Percentiles rank a stretch among this genome's conserved stretches.
phyloP scores from a whole-genome alignment of 176 grass and related monocot genomes.

The bread wheat (Triticum aestivum) region DNA sequence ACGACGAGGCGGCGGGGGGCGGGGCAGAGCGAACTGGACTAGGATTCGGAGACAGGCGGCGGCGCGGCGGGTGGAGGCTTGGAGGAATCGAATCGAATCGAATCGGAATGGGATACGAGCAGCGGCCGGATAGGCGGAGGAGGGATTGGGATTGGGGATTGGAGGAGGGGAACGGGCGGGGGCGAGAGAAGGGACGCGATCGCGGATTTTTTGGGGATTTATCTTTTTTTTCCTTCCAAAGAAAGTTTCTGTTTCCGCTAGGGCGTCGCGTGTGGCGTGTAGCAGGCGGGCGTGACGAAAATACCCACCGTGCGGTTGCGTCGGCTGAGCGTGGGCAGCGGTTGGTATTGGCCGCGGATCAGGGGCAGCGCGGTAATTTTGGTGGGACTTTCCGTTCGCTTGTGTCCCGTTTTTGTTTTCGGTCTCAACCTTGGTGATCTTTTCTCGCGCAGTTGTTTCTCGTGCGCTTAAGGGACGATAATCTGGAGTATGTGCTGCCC shows the following conservation, averaged over 20 bases:
- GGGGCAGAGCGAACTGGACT: background rate
- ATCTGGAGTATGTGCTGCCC: too few relatives aligned
- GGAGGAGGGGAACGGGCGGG: background rate
- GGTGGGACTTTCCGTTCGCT: background rate
- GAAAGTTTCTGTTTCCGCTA: background rate
- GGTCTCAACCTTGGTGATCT: background rate
- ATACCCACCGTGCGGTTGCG: background rate
- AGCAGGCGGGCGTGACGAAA: background rate
- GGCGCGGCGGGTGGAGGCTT: background rate
- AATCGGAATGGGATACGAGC: background rate
- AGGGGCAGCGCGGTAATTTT: background rate
- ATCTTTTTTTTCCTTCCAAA: background rate
- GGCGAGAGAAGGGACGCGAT: background rate
- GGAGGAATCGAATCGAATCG: background rate
- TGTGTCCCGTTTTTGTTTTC: background rate
- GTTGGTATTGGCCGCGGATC: background rate
- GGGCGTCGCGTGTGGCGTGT: background rate
- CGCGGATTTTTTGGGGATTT: conserved; percentile 9
- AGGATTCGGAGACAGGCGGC: background rate
- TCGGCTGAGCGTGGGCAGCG: background rate
- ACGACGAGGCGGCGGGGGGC: background rate
- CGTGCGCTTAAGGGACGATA: too few relatives aligned
- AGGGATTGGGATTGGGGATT: conserved; percentile 23
- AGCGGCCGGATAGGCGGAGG: background rate
- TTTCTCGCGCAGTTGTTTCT: background rate